These are phyloP conservation scores for Backusella psychrophila DNA, from an alignment of 192 early-diverging fungal genomes.

Conservation along the genomic window DNA sequence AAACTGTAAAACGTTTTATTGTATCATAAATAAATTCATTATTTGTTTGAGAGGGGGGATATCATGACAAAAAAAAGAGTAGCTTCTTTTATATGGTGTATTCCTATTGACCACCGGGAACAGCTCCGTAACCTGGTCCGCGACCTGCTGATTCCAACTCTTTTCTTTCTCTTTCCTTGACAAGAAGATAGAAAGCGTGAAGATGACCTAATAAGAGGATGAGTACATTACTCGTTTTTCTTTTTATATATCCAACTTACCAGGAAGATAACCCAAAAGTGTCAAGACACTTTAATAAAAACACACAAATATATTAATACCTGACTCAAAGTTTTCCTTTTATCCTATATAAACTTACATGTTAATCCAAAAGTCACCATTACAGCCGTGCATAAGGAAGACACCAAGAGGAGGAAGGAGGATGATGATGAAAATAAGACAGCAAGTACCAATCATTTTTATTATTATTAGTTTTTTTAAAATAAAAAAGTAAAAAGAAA, in stretches of 20 bases:
- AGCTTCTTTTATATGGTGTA: neutral
- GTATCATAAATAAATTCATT: neutral
- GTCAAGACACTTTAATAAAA: constrained; percentile 10
- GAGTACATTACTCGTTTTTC: neutral
- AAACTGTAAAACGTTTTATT: neutral
- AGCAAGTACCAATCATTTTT: constrained; percentile 31
- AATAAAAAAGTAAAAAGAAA: neutral
- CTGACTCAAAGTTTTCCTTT: neutral
- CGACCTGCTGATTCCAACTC: neutral
- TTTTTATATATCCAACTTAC: neutral
- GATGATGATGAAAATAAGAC: constrained; percentile 34
- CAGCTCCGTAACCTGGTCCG: neutral
- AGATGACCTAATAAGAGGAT: constrained; percentile 16
- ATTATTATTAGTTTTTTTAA: neutral
- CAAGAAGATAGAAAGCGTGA: constrained; percentile 32
- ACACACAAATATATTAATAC: neutral
- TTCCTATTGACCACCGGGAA: neutral
- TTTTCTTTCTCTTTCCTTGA: constrained; percentile 26
- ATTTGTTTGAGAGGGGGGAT: no score
- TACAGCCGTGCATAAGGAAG: constrained; percentile 47
- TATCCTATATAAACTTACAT: constrained; percentile 27
- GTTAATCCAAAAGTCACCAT: constrained; percentile 48
- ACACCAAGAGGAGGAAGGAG: constrained; percentile 51
- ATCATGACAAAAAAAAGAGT: no score
- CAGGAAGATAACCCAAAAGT: constrained; percentile 29